Conservation (phyloP, 306 rosid genomes). For the Lithocarpus polystachyus region DNA sequence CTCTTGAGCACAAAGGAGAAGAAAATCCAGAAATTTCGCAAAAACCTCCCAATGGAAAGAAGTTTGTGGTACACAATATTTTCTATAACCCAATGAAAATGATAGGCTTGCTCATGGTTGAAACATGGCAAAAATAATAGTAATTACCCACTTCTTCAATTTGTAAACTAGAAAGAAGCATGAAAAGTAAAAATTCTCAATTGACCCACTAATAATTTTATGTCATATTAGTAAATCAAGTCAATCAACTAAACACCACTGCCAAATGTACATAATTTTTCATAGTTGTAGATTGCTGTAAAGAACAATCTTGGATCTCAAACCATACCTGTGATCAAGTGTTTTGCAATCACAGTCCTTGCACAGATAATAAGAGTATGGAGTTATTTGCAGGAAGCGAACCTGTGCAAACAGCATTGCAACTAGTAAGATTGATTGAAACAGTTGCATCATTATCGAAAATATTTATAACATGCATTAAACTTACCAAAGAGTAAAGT, state of each 20-base stretch:
- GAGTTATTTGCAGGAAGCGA: slow-evolving; percentile 75
- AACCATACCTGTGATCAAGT: slow-evolving; percentile 75
- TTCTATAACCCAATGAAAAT: not conserved
- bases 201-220: not conserved
- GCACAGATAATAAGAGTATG: slow-evolving; percentile 80
- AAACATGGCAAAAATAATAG: not conserved
- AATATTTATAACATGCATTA: not conserved
- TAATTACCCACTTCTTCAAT: not conserved
- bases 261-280: not conserved
- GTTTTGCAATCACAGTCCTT: slow-evolving; percentile 88
- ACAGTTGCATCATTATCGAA: slow-evolving; percentile 3
- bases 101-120: not conserved
- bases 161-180: not conserved
- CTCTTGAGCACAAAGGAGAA: not conserved
- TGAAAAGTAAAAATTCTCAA: not conserved
- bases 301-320: slow-evolving; percentile 4
- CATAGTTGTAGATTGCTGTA: not conserved
- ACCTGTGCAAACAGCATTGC: slow-evolving; percentile 49
- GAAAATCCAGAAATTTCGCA: not conserved
- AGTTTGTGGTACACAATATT: not conserved
- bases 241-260: not conserved
- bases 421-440: slow-evolving; percentile 21
- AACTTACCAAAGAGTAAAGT: slow-evolving; percentile 75
- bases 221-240: not conserved
- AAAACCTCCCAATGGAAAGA: not conserved